Evolutionary conservation across 1,284 basidiomycete genomes (phyloP), one percentile per base, ranked within the genome.

Genomic region (Mixia osmundae): DNA sequence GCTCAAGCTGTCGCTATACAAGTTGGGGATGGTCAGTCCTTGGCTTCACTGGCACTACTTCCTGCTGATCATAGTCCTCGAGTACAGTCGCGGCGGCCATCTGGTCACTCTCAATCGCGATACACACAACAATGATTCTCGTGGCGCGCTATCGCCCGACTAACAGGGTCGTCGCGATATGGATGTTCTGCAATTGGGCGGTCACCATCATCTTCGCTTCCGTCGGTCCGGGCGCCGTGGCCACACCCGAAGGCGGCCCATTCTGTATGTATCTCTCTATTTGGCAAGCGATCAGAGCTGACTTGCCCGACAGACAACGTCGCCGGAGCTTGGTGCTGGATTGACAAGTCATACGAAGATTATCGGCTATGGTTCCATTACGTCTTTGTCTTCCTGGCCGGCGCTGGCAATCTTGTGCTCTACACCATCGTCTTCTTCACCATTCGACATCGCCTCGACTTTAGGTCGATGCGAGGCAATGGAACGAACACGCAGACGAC

Each of bases 241-340:
- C 21, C 11, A 33, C n/a, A 7, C 18, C 12, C 14, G 22, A 22
- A 6, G 31, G 14, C 5, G 39, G 39, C 2, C 12, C 20, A 20
- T 41, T 41, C 30, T n/a, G n/a, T n/a, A n/a, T n/a, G n/a, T n/a
- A n/a, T n/a, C n/a, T n/a, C n/a, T n/a, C n/a, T n/a, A n/a, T n/a
- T n/a, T n/a, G n/a, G n/a, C n/a, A n/a, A n/a, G n/a, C n/a, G n/a
- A n/a, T n/a, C n/a, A n/a, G n/a, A n/a, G n/a, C n/a, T n/a, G n/a
- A n/a, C n/a, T n/a, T n/a, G n/a, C n/a, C n/a, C n/a, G n/a, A n/a
- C n/a, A n/a, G n/a, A 37, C 25, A 30, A n/a, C 7, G 20, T 24
- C 21, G 36, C 39, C 5, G 39, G 39, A 8, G 37, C 30, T 14
- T 41, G 39, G 39, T 41, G 39, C 25, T 41, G 39, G 39, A 41